A percentile compares a stretch with the other conserved stretches of the same genome.
These are phyloP conservation scores for Hirschfeldia incana DNA, from an alignment of 345 rosid genomes.

Conservation along the genomic window DNA sequence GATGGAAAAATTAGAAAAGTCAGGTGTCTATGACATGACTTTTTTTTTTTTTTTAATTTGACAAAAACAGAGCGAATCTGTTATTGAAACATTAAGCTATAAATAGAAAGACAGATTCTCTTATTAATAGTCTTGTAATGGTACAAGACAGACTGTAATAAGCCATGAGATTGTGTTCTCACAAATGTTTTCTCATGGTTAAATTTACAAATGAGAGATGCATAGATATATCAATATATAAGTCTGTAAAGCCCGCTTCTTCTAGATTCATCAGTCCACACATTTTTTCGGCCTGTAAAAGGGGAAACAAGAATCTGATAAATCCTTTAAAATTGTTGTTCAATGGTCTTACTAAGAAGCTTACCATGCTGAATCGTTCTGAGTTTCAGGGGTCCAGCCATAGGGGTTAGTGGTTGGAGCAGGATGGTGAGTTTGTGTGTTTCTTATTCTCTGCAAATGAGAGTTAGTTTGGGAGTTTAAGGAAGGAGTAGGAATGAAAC, in stretches of 20 bases:
- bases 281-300: conserved; percentile 35
- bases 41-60: background rate
- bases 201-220: conserved; percentile 5
- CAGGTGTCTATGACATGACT: background rate
- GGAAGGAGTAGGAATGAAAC: conserved; percentile 24
- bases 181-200: conserved; percentile 21
- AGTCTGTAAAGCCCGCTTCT: background rate
- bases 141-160: conserved; percentile 24
- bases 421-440: conserved; percentile 24
- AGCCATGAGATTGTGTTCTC: conserved; percentile 24
- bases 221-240: background rate
- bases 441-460: conserved; percentile 24
- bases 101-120: conserved; percentile 30
- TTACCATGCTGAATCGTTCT: conserved; percentile 31
- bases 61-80: conserved; percentile 30
- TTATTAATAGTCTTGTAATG: conserved; percentile 15
- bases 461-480: conserved; percentile 26
- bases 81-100: conserved; percentile 18
- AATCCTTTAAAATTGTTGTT: no score
- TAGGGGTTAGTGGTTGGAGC: conserved; percentile 16
- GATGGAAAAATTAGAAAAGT: background rate
- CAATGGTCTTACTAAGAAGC: no score
- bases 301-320: background rate
- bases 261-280: conserved; percentile 28
- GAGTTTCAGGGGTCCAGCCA: conserved; percentile 34